Conservation (phyloP, 106 monocot species). For the Dendrobium catenatum region DNA sequence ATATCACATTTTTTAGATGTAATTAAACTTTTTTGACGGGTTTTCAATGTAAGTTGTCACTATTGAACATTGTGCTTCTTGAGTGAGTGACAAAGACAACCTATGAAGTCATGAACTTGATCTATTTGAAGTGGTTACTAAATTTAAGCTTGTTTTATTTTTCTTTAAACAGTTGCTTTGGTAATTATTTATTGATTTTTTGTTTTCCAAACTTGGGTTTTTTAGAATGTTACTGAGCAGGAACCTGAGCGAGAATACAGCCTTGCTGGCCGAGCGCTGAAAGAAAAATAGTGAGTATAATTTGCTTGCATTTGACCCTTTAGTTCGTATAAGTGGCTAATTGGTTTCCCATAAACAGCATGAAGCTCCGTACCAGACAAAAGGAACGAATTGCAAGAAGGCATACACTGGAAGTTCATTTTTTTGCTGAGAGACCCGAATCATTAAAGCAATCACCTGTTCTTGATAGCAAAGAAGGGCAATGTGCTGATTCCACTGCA, state of each 20-base stretch:
- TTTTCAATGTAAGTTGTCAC: neutral
- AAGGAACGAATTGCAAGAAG: constrained; percentile 72
- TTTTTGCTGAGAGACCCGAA: constrained; percentile 19
- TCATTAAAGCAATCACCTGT: constrained; percentile 7
- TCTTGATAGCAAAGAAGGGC: constrained; percentile 14
- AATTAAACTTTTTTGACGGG: neutral
- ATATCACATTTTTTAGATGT: neutral
- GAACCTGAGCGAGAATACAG: constrained; percentile 68
- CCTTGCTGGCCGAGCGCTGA: constrained; percentile 75
- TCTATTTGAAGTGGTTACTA: neutral
- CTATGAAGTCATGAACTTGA: neutral
- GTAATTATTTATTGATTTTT: constrained; percentile 2
- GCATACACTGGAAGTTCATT: constrained; percentile 19
- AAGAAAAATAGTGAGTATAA: constrained; percentile 80
- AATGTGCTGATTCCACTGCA: neutral
- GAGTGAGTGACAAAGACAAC: neutral
- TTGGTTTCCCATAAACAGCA: constrained; percentile 30
- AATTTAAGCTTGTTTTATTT: neutral
- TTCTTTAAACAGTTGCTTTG: neutral
- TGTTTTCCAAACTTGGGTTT: constrained; percentile 8
- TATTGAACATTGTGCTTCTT: neutral
- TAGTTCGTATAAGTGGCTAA: constrained; percentile 13
- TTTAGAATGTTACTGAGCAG: constrained; percentile 74
- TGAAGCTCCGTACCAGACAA: constrained; percentile 83
- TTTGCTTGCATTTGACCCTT: neutral